phyloP scores from a whole-genome alignment of 2,329 filamentous ascomycete genomes.

The Immersiporthe knoxdaviesiana region DNA sequence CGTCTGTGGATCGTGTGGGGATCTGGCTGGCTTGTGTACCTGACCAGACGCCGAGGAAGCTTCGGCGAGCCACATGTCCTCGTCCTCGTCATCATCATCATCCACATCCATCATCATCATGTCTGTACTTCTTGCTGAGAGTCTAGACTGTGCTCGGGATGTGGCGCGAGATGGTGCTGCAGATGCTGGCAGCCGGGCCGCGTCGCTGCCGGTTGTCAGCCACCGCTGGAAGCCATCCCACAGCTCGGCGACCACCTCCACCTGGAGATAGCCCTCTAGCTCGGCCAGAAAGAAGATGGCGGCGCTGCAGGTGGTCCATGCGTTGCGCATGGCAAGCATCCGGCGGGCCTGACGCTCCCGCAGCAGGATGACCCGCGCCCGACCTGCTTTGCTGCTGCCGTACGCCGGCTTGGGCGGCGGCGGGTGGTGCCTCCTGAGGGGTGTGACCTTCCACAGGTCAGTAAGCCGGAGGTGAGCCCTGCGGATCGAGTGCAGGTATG shows the following conservation, averaged over 20 bases:
- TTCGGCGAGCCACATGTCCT: constrained; percentile 49
- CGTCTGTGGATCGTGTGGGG: constrained; percentile 78
- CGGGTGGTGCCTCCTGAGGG: constrained; percentile 76
- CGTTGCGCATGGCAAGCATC: constrained; percentile 70
- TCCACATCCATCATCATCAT: no score
- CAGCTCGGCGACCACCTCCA: constrained; percentile 79
- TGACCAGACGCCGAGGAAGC: constrained; percentile 29
- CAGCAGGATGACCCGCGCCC: constrained; percentile 62
- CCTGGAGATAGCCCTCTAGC: constrained; percentile 85
- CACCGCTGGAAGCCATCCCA: constrained; percentile 81
- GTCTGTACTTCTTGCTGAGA: constrained; percentile 5
- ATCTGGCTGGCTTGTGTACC: constrained; percentile 31
- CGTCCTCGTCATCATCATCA: constrained; percentile 34
- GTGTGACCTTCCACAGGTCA: constrained; percentile 83
- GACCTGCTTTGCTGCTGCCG: constrained; percentile 63
- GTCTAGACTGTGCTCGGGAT: constrained; percentile 11
- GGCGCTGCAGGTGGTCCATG: constrained; percentile 89
- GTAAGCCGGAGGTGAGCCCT: constrained; percentile 84
- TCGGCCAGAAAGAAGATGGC: constrained; percentile 89
- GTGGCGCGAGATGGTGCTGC: constrained; percentile 18
- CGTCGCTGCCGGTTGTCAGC: constrained; percentile 57
- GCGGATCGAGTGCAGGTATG: constrained; percentile 84
- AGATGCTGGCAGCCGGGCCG: constrained; percentile 33
- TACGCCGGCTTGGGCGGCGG: constrained; percentile 68
- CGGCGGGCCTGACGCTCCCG: constrained; percentile 67